Conservation (phyloP, 768 basidiomycete genomes). For the Leucogyrophana mollusca region DNA sequence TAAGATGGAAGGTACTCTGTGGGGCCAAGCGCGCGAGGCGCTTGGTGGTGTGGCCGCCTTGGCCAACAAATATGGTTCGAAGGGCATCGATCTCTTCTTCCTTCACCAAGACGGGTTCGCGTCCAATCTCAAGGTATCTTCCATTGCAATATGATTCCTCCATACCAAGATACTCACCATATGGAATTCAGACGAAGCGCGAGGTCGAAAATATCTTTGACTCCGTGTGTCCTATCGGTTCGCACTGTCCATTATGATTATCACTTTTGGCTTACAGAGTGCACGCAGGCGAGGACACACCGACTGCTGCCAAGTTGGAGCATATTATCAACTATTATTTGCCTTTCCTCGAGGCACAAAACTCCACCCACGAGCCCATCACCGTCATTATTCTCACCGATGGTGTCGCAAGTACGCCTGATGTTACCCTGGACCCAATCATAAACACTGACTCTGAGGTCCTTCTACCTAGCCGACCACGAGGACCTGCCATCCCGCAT, state of each 20-base stretch:
- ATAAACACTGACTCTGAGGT: neutral
- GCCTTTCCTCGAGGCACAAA: constrained; percentile 26
- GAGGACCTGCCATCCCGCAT: constrained; percentile 26
- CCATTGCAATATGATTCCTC: too few relatives aligned
- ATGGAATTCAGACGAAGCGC: constrained; percentile 13
- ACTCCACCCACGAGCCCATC: constrained; percentile 33
- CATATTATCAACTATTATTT: constrained; percentile 37
- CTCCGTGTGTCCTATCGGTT: constrained; percentile 21
- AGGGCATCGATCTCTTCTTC: constrained; percentile 42
- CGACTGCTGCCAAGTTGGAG: constrained; percentile 35
- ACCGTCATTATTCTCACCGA: constrained; percentile 37
- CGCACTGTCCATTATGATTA: neutral
- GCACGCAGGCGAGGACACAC: constrained; percentile 31
- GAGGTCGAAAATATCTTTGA: constrained; percentile 26
- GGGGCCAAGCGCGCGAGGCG: constrained; percentile 39
- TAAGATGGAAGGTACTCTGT: constrained; percentile 41
- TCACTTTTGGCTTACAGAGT: neutral
- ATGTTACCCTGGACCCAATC: neutral
- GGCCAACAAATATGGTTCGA: constrained; percentile 33
- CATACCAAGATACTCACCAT: too few relatives aligned
- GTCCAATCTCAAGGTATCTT: constrained; percentile 21
- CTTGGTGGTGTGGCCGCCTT: constrained; percentile 39
- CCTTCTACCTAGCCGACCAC: constrained; percentile 23
- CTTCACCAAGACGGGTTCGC: constrained; percentile 35
- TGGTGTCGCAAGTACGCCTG: constrained; percentile 37